These are phyloP conservation scores for Cyclotella baltica DNA, from an alignment of 108 stramenopile genomes.

Conservation along the genomic window DNA sequence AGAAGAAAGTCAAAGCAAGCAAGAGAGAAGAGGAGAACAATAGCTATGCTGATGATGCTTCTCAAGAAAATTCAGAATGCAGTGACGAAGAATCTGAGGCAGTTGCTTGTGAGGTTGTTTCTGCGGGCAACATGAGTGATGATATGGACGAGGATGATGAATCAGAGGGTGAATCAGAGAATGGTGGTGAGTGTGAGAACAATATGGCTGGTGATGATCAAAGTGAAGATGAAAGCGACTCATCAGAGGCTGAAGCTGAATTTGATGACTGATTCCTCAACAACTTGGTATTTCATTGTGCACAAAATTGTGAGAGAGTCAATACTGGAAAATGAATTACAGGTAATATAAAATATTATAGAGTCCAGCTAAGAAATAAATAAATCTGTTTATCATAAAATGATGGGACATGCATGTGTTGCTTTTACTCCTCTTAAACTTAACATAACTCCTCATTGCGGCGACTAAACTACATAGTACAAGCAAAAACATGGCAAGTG, in stretches of 20 bases:
- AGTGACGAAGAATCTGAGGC: conserved; percentile 29
- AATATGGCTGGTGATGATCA: conserved; percentile 16
- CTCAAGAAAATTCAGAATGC: conserved; percentile 14
- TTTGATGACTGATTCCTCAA: conserved; percentile 15
- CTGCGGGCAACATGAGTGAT: conserved; percentile 26
- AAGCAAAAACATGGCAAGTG: no score
- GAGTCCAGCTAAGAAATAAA: no score
- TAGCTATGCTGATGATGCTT: conserved; percentile 13
- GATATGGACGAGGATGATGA: conserved; percentile 45
- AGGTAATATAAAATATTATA: no score
- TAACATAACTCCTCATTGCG: no score
- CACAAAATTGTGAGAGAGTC: no score
- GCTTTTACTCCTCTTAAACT: no score
- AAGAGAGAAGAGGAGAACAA: conserved; percentile 24
- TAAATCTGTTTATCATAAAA: no score
- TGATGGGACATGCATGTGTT: no score
- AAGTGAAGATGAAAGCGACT: conserved; percentile 10
- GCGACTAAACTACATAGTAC: no score
- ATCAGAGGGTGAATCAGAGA: conserved; percentile 30
- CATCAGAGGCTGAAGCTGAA: conserved; percentile 27
- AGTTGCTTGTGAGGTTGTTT: conserved; percentile 25
- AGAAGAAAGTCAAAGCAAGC: conserved; percentile 20
- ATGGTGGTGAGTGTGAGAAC: conserved; percentile 10
- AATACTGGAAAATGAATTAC: no score
- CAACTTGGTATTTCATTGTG: no score